Evolutionary conservation across 805 yeast species (phyloP), one percentile per base, ranked within the genome.

Genomic region (Myxozyma neglecta): DNA sequence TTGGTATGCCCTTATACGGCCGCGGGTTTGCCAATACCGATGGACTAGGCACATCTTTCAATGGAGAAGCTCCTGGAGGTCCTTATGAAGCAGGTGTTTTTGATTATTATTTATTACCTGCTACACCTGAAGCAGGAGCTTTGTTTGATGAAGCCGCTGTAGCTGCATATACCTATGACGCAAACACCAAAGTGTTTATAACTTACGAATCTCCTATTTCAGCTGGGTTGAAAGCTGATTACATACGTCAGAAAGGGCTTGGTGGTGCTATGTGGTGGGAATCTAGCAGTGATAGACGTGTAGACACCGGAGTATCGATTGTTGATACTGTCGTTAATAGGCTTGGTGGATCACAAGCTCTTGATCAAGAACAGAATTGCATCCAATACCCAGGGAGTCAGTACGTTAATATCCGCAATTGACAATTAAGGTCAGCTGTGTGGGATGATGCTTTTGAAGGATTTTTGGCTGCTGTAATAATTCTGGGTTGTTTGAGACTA

Each of bases 231-330:
- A 94, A 93, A 72, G 90, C 90, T 0, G 69, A 76, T 35, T 90
- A 83, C 68, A 83, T 87, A 7, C 68, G 65, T 44, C 67, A 73
- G 20, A 72, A 76, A 6, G 70, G 76, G 0, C 75, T 91, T 9
- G 96, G 87, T 0, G 98, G 99, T 0, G 96, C 89, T 0, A 86
- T 94, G 84, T 92, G 89, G 87, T 93, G 98, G 98, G 97, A 93
- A 69, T 86, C 96, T 0, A 81, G 86, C 60, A 97, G 49, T 6
- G 65, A 62, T 40, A 11, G 50, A 8, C 57, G 52, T 6, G 24
- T 42, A 2, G 18, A 42, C 4, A 13, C 34, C 40, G 36, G 45
- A 14, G 37, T 47, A 8, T 62, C 60, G 18, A 16, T 62, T n/a
- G 65, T 58, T 9, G 18, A 29, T 1, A 51, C 50, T 4, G 49